A percentile compares a stretch with the other conserved stretches of the same genome.
Conservation (phyloP, 305 asterid genomes). For the Fraxinus greggii region DNA sequence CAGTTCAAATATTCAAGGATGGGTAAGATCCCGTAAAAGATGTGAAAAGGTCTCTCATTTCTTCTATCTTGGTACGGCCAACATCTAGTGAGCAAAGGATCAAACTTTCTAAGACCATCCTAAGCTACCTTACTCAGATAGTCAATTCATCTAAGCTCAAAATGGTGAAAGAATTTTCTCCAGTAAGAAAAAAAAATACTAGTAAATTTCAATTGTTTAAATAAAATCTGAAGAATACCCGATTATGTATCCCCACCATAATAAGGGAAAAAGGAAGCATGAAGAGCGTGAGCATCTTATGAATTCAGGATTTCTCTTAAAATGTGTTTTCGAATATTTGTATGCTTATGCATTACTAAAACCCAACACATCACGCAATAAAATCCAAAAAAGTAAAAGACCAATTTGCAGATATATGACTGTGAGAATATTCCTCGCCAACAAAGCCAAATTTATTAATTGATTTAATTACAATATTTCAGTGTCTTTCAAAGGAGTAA, state of each 20-base stretch:
- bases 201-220: background rate
- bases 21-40: conserved; percentile 4
- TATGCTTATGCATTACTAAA: background rate
- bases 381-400: conserved; percentile 8
- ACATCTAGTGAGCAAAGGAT: conserved; percentile 12
- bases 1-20: conserved; percentile 14
- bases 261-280: background rate
- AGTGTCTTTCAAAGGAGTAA: conserved; percentile 7
- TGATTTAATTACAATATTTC: background rate
- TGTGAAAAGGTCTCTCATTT: conserved; percentile 10
- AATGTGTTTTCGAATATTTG: background rate
- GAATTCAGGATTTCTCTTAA: conserved; percentile 7
- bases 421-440: conserved; percentile 1
- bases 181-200: background rate
- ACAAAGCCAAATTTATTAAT: conserved; percentile 6
- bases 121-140: background rate
- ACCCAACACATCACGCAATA: conserved; percentile 15
- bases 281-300: conserved; percentile 8
- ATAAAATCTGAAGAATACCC: background rate
- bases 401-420: conserved; percentile 9
- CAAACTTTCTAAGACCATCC: conserved; percentile 6
- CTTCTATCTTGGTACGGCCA: background rate
- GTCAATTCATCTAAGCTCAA: conserved; percentile 15
- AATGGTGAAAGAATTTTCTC: conserved; percentile 7
- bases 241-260: background rate